These are phyloP conservation scores for Citrus medica DNA, from an alignment of 345 rosid genomes.

Conservation along the genomic window DNA sequence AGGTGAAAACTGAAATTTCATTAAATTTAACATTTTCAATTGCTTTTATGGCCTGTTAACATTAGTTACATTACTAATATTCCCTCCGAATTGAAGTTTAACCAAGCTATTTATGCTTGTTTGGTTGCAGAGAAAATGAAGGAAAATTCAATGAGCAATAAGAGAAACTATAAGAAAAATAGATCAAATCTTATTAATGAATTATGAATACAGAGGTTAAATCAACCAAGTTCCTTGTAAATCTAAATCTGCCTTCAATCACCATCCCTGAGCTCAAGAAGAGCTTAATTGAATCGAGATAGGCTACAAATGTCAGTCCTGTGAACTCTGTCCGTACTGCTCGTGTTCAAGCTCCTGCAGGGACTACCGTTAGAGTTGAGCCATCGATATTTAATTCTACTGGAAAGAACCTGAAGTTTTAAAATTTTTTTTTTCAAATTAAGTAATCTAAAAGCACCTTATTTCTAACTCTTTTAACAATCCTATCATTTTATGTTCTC, in stretches of 20 bases:
- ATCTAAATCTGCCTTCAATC: slow-evolving; percentile 65
- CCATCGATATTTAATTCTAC: slow-evolving; percentile 55
- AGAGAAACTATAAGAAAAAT: no score
- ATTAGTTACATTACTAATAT: not conserved
- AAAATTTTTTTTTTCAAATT: no score
- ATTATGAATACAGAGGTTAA: no score
- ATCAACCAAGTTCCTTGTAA: slow-evolving; percentile 36
- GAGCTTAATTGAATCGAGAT: slow-evolving; percentile 41
- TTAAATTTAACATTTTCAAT: not conserved
- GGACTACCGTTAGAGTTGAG: slow-evolving; percentile 39
- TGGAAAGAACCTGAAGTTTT: slow-evolving; percentile 32
- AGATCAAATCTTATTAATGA: no score
- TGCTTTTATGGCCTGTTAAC: not conserved
- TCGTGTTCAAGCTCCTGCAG: slow-evolving; percentile 42
- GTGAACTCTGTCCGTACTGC: slow-evolving; percentile 41
- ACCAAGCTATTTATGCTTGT: no score
- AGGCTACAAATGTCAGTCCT: slow-evolving; percentile 65
- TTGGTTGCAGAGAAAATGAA: no score
- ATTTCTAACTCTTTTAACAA: no score
- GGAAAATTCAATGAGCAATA: no score
- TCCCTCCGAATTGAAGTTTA: no score
- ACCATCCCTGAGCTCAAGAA: slow-evolving; percentile 43
- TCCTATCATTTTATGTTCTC: no score
- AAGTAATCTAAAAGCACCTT: no score
- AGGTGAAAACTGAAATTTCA: slow-evolving; percentile 18